Base-by-base conservation (phyloP, 2,329 filamentous ascomycete genomes). In the Phialocephala sp. region DNA sequence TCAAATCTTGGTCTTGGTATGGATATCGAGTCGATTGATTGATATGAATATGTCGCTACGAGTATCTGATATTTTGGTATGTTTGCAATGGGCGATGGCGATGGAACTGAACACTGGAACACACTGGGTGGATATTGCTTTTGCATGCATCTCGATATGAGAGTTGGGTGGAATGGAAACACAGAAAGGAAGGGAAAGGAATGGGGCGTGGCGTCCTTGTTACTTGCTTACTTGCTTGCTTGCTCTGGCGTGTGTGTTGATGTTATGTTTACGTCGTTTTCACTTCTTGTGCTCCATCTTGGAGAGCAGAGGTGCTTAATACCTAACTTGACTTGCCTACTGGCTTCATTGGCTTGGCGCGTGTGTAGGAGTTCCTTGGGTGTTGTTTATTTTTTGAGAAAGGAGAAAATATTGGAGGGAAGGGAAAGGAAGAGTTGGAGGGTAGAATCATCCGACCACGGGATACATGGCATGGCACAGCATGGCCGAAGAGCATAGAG, bases 51-150 rank as follows among this genome's bases (percentile, higher is more conserved):
- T 57, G 55, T 63, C 54, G 43, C 60, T 60, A 67, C 37, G 61
- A 67, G 62, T 67, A 64, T 67, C 54, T 63, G 64, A 57, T 66
- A 66, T 58, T 57, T 65, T 62, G 45, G 45, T 50, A 50, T 50
- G 45, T 50, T 50, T 50, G 24, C n/a, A 20, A 50, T 14, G 15
- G 54, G 43, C 11, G 27, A 32, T n/a, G 59, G 39, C 37, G 15
- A n/a, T n/a, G 8, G n/a, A 50, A 50, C n/a, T n/a, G 27, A 32
- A 32, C 27, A 32, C 27, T 32, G 27, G 27, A 32, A 32, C 27
- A 32, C 27, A 32, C 27, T 18, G 39, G 39, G 9, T 41, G 39
- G 18, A 41, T 41, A 41, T 4, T 41, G 43, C 20, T 47, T 22
- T 22, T 47, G 43, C 43, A n/a, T 47, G 43, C 43, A 47, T 47